phyloP scores from a whole-genome alignment of 257 asterid genomes.

The Linderniella brevidens region DNA sequence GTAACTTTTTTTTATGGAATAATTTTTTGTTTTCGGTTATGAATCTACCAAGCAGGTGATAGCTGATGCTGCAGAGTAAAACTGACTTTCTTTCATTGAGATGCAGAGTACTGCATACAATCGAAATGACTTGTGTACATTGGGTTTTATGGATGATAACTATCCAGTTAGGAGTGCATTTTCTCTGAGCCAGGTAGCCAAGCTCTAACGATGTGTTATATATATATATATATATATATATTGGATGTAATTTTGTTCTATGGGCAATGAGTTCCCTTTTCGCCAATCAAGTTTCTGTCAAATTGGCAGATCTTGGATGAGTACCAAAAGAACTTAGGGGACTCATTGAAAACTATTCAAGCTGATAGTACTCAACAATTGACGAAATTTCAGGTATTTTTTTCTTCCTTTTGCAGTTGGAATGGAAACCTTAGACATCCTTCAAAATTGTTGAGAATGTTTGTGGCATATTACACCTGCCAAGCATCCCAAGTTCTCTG shows the following conservation, averaged over 20 bases:
- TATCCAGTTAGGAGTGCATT: constrained; percentile 91
- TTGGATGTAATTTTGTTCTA: no score
- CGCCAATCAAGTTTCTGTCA: no score
- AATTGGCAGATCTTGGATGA: constrained; percentile 60
- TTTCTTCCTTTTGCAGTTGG: not conserved
- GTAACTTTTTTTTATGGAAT: no score
- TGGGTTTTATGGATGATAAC: constrained; percentile 91
- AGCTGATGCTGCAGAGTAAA: no score
- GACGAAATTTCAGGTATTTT: constrained; percentile 34
- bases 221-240: no score
- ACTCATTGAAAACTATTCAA: constrained; percentile 59
- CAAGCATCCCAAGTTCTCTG: no score
- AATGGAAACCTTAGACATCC: not conserved
- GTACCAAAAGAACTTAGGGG: constrained; percentile 71
- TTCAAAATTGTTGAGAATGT: no score
- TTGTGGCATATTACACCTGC: no score
- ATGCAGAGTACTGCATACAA: constrained; percentile 66
- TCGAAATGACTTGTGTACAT: constrained; percentile 54
- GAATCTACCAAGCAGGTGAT: no score
- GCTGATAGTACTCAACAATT: constrained; percentile 51
- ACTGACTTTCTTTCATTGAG: not conserved
- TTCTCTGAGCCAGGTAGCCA: constrained; percentile 68
- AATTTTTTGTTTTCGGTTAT: no score
- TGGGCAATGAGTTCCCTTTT: no score
- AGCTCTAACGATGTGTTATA: no score